phyloP scores from a whole-genome alignment of 345 rosid genomes.

The Boechera divaricarpa region DNA sequence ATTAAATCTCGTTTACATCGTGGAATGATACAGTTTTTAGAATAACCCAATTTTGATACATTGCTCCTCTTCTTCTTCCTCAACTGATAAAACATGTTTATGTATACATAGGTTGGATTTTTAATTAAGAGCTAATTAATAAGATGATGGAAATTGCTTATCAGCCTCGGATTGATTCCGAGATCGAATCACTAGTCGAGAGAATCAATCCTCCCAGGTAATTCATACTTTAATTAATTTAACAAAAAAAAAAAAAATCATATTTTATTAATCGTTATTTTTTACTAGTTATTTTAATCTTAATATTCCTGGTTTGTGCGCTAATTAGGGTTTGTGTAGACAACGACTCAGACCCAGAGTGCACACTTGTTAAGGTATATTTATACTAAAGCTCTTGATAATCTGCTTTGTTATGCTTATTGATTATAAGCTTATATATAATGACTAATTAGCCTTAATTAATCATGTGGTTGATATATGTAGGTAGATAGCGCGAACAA shows the following conservation, averaged over 20 bases:
- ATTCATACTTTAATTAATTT: neutral
- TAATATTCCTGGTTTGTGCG: slow-evolving; percentile 25
- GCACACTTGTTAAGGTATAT: slow-evolving; percentile 91
- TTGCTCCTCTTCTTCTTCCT: neutral
- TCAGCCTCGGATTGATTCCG: slow-evolving; percentile 81
- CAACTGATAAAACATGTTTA: neutral
- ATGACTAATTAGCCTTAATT: neutral
- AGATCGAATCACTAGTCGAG: slow-evolving; percentile 75
- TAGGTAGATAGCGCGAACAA: slow-evolving; percentile 97
- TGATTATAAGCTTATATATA: neutral
- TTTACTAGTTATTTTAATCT: neutral
- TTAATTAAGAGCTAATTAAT: neutral
- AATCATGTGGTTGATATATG: slow-evolving; percentile 34
- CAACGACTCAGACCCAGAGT: slow-evolving; percentile 69
- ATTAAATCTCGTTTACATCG: slow-evolving; percentile 6
- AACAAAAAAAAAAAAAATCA: too few relatives aligned
- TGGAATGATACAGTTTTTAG: neutral
- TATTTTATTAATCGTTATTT: neutral
- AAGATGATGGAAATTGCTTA: slow-evolving; percentile 65
- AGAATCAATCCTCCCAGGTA: slow-evolving; percentile 86
- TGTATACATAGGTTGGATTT: slow-evolving; percentile 5
- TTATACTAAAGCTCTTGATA: neutral
- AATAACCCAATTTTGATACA: neutral
- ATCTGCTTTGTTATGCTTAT: neutral
- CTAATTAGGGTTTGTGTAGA: slow-evolving; percentile 80